Conservation (phyloP, 768 basidiomycete species). For the Suillus lakei region DNA sequence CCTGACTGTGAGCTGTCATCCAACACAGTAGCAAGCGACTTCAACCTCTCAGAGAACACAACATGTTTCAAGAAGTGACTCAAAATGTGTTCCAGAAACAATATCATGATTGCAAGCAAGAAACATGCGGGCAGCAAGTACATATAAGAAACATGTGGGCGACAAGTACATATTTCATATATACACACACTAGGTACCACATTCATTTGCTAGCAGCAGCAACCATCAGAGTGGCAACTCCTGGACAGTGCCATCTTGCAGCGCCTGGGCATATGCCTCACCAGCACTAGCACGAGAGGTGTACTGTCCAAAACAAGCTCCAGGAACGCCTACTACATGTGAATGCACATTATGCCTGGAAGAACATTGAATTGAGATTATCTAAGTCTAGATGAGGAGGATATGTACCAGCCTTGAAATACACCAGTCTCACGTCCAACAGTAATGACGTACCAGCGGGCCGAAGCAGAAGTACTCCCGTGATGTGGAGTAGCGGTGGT, state of each 20-base stretch:
- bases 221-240: not conserved
- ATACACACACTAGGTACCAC: not conserved
- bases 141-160: not conserved
- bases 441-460: not conserved
- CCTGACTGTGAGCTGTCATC: not conserved
- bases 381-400: not conserved
- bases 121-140: not conserved
- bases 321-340: not conserved
- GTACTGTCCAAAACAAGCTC: not conserved
- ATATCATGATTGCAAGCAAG: not conserved
- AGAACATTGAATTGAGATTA: not conserved
- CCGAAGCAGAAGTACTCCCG: not conserved
- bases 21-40: not conserved
- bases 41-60: not conserved
- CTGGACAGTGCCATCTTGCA: not conserved
- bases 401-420: not conserved
- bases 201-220: not conserved
- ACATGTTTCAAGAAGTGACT: too few species aligned
- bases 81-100: not conserved
- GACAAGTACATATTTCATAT: not conserved
- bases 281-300: not conserved
- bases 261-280: not conserved
- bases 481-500: not conserved
- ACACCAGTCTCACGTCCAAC: not conserved
- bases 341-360: not conserved